Evolutionary conservation across 2,329 filamentous ascomycete genomes (phyloP), one percentile per base, ranked within the genome.

Genomic region (Neoascochyta sp.): DNA sequence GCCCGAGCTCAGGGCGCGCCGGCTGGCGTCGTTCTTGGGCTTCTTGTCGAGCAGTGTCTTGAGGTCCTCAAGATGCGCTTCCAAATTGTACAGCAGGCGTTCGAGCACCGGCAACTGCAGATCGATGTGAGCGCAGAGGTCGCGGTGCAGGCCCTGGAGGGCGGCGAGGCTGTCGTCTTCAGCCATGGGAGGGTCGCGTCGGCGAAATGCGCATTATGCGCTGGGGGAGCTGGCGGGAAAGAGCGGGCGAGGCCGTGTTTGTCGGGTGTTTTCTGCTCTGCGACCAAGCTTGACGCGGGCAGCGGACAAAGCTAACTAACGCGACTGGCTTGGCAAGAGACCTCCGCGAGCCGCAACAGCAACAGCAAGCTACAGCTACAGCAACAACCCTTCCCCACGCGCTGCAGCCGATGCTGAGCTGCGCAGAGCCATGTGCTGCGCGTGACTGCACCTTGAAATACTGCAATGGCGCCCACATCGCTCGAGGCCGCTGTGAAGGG

Each of bases 61-160:
- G 56, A 93, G 83, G 33, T 80, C 79, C 32, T 77, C 70, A 27
- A 81, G 70, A 48, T 83, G 76, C 28, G 68, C 67, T 50, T 84
- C 80, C 26, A 96, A 71, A 57, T 78, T 74, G 28, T 67, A 55
- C 49, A 78, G 75, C 35, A 83, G 71, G 45, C 86, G 78, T 40
- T 90, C 81, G 21, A 86, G 67, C 40, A 81, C 79, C 17, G 81
- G 74, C 29, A 87, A 65, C 16, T 82, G 78, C 34, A 79, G 77
- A 53, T 92, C 81, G 43, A 78, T 77, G 50, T 92, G 74, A 34
- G 83, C 80, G 48, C 83, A 71, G 41, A 98, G 78, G 67, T 95
- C 88, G 62, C 84, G 79, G 64, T 94, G 86, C 51, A 98, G 79
- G 63, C 79, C 81, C 68, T 89, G 81, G 54, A 96, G 78, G 64